A percentile compares a stretch with the other conserved stretches of the same genome.
These are phyloP conservation scores for Eudorina sp. DNA, from an alignment of 139 green algal genomes.

Conservation along the genomic window DNA sequence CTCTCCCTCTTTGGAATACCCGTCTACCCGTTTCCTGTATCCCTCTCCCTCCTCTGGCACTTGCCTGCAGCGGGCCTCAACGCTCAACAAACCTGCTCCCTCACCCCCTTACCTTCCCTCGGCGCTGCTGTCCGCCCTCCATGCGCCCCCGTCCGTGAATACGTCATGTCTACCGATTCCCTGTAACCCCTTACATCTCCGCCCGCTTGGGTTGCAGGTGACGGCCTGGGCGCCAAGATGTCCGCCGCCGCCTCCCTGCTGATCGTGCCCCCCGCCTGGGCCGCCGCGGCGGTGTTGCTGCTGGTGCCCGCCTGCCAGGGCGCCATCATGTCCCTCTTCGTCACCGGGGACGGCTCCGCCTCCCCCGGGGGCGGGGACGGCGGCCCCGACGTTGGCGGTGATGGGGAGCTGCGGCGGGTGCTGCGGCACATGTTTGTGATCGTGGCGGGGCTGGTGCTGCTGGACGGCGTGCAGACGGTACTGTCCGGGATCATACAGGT, in stretches of 20 bases:
- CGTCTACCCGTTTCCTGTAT: too few relatives aligned
- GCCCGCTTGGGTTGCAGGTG: too few relatives aligned
- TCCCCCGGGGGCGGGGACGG: neutral
- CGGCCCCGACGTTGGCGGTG: too few relatives aligned
- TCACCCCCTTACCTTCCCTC: too few relatives aligned
- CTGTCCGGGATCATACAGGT: constrained; percentile 63
- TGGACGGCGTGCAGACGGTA: constrained; percentile 67
- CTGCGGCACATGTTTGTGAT: constrained; percentile 44
- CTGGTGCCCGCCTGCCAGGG: constrained; percentile 7
- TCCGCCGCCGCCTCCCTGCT: constrained; percentile 21
- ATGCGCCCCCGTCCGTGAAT: too few relatives aligned
- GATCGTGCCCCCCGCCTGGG: constrained; percentile 38
- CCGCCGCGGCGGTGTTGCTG: constrained; percentile 29
- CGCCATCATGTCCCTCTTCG: constrained; percentile 41
- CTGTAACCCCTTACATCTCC: too few relatives aligned
- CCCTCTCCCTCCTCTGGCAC: too few relatives aligned
- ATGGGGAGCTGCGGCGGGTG: neutral
- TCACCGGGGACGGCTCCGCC: neutral
- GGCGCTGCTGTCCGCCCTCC: too few relatives aligned
- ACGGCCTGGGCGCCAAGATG: constrained; percentile 13
- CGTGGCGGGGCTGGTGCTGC: constrained; percentile 62
- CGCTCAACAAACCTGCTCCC: too few relatives aligned
- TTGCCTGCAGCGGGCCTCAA: too few relatives aligned
- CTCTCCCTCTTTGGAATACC: too few relatives aligned
- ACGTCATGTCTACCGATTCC: too few relatives aligned